These are phyloP conservation scores for Aspergillus thermomutatus DNA, from an alignment of 2,329 filamentous ascomycete species.

Conservation along the genomic window DNA sequence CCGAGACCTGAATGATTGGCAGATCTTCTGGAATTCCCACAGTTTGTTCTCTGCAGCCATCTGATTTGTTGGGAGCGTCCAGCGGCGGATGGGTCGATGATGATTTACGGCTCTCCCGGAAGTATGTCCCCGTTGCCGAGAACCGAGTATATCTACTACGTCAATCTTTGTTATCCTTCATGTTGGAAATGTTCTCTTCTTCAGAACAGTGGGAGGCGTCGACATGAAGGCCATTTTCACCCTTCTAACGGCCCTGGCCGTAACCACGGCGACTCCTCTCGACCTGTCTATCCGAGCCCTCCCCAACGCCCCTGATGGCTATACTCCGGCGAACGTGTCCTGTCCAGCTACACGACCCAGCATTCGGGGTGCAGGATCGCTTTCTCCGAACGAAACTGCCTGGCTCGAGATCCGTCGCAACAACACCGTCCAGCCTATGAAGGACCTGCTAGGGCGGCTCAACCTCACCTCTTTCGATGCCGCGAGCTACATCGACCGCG, in stretches of 20 bases:
- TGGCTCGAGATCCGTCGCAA: constrained; percentile 70
- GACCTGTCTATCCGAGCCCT: constrained; percentile 33
- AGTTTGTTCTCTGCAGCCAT: background rate
- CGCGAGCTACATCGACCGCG: constrained; percentile 62
- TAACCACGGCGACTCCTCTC: background rate
- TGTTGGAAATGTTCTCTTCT: too few relatives aligned
- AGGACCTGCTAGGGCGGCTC: constrained; percentile 64
- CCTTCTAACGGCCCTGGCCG: background rate
- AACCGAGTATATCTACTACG: background rate
- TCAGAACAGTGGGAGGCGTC: too few relatives aligned
- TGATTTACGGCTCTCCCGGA: background rate
- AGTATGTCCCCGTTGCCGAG: background rate
- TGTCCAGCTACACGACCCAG: constrained; percentile 67
- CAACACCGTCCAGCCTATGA: constrained; percentile 69
- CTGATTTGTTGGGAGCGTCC: background rate
- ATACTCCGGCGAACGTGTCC: constrained; percentile 62
- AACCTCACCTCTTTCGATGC: constrained; percentile 75
- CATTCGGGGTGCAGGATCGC: constrained; percentile 58
- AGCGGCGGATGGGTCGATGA: background rate
- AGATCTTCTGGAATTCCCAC: background rate
- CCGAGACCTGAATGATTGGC: background rate
- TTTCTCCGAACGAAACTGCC: constrained; percentile 65
- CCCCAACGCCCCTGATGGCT: constrained; percentile 54
- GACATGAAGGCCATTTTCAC: background rate
- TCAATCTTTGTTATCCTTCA: background rate